Percentiles rank a stretch among this genome's conserved stretches.
Evolutionary conservation across 2,329 filamentous ascomycete genomes (phyloP).

Genomic region (Dothidotthia symphoricarpi): DNA sequence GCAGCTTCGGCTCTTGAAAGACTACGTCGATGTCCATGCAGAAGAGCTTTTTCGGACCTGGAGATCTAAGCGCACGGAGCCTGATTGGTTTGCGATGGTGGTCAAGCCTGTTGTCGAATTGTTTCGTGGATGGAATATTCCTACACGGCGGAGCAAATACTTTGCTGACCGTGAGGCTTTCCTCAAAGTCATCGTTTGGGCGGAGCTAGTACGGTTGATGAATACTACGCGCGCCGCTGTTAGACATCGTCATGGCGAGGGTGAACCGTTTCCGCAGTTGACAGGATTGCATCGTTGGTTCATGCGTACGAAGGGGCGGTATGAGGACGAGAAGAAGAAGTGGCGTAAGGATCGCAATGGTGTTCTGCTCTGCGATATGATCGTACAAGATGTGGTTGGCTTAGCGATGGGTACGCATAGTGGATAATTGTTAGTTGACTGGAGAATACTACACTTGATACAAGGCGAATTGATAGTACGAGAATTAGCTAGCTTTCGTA

Average conservation of each 20-base stretch:
- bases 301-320: constrained; percentile 5
- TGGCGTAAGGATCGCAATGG: constrained; percentile 2
- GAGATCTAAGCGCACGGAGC: constrained; percentile 4
- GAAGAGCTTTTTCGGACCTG: constrained; percentile 7
- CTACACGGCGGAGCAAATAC: constrained; percentile 1
- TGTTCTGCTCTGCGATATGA: constrained; percentile 5
- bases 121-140: constrained; percentile 10
- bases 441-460: too few relatives aligned
- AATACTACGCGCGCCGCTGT: constrained; percentile 1
- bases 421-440: too few relatives aligned
- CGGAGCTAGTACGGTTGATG: constrained; percentile 14
- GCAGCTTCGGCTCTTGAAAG: constrained; percentile 12
- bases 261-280: constrained; percentile 2
- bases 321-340: constrained; percentile 9
- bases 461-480: too few relatives aligned
- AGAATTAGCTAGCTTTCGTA: too few relatives aligned
- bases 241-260: background rate
- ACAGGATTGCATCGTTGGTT: constrained; percentile 8
- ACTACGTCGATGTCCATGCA: constrained; percentile 11
- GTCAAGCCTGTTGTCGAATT: constrained; percentile 6
- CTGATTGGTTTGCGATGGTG: constrained; percentile 7
- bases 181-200: constrained; percentile 13
- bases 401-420: constrained; percentile 2
- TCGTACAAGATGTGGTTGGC: constrained; percentile 9
- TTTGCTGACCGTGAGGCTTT: constrained; percentile 8